Conservation (phyloP, 148 eudicot species). For the Rhododendron vialii region DNA sequence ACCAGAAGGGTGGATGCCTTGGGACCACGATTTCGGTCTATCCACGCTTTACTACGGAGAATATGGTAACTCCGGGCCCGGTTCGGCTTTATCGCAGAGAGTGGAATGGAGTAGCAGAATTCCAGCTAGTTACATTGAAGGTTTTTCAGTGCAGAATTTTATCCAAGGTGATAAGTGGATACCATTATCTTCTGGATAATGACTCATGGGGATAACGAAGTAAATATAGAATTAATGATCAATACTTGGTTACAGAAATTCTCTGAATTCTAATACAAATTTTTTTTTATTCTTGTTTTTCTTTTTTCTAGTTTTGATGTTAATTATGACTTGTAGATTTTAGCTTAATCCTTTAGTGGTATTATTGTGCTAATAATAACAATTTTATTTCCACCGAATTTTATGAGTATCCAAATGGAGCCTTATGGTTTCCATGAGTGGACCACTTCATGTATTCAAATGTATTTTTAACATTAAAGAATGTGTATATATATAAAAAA, state of each 20-base stretch:
- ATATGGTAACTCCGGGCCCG: conserved; percentile 51
- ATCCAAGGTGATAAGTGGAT: conserved; percentile 70
- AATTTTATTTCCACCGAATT: too few species aligned
- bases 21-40: conserved; percentile 47
- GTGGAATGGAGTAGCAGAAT: conserved; percentile 72
- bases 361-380: not conserved
- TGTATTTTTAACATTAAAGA: too few species aligned
- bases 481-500: too few species aligned
- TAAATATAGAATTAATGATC: not conserved
- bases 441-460: too few species aligned
- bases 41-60: conserved; percentile 73
- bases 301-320: too few species aligned
- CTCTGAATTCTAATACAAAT: not conserved
- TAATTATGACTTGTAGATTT: too few species aligned
- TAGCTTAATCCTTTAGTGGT: not conserved
- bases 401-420: too few species aligned
- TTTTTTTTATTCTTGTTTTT: not conserved
- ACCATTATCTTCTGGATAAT: conserved; percentile 18
- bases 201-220: not conserved
- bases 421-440: too few species aligned
- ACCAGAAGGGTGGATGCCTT: conserved; percentile 72
- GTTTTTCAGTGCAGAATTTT: conserved; percentile 58
- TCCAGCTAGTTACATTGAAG: conserved; percentile 37
- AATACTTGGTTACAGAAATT: not conserved
- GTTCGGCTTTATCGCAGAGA: conserved; percentile 38